phyloP scores from a whole-genome alignment of 495 filamentous ascomycete species.

The Aspergillus carlsbadensis region DNA sequence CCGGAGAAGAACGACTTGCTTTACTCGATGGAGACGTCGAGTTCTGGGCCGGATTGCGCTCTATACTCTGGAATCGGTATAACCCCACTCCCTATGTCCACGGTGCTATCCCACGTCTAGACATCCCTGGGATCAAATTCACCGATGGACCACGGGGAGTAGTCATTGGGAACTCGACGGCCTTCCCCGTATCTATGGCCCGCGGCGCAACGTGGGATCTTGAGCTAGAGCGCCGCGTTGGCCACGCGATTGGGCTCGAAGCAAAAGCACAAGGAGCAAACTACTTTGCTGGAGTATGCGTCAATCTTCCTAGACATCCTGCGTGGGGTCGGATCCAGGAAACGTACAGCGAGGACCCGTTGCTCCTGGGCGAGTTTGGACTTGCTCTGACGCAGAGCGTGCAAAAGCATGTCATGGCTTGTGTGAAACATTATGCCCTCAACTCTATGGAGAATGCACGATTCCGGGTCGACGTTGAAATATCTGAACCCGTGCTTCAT shows the following conservation, averaged over 20 bases:
- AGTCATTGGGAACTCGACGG: conserved; percentile 9
- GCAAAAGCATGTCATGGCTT: conserved; percentile 20
- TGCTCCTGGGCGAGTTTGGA: conserved; percentile 15
- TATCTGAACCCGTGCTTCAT: conserved; percentile 16
- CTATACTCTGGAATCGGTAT: conserved; percentile 16
- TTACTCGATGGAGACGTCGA: conserved; percentile 21
- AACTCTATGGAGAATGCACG: conserved; percentile 22
- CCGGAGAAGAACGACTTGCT: conserved; percentile 7
- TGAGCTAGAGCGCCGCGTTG: conserved; percentile 13
- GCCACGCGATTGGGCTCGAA: conserved; percentile 20
- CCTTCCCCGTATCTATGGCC: conserved; percentile 21
- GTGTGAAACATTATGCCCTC: conserved; percentile 20
- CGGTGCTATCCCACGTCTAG: conserved; percentile 13
- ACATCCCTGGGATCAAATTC: conserved; percentile 16
- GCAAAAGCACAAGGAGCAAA: conserved; percentile 21
- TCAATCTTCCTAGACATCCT: conserved; percentile 21
- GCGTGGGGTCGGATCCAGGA: conserved; percentile 21
- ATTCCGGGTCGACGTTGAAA: conserved; percentile 15
- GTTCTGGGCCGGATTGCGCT: conserved; percentile 17
- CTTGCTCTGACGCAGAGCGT: conserved; percentile 10
- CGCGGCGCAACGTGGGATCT: conserved; percentile 19
- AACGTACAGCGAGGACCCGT: conserved; percentile 18
- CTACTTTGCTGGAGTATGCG: conserved; percentile 21
- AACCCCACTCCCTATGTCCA: conserved; percentile 12
- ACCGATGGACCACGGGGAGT: conserved; percentile 18